Base-by-base conservation (phyloP, 805 yeast species). In the Schwanniomyces polymorphus region DNA sequence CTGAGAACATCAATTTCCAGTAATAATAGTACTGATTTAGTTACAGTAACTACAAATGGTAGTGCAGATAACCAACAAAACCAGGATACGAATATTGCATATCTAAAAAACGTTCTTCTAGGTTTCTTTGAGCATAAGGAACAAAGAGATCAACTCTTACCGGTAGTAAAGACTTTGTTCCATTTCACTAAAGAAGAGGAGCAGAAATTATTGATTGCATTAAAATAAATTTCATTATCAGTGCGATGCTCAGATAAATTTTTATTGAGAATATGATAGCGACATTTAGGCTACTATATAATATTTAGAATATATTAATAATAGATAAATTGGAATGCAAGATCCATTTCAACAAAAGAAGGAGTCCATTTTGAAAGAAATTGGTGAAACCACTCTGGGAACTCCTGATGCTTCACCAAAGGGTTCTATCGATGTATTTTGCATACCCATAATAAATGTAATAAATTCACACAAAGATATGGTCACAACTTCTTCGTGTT, bases 51-150 rank as follows among this genome's bases (percentile, higher is more conserved):
- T 1, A 51, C 45, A 31, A 26, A 38, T 11, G 51, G 57, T 3
- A 21, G 37, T 14, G 51, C 46, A 16, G 51, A 44, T 6, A 23
- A 63, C 67, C 16, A 44, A 38, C 25, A 41, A 10, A 50, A 44
- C 17, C 14, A 49, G 39, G 39, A 31, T 33, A 45, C 58, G 2
- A 57, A 54, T 42, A 74, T 85, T 17, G 88, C 95, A 10, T 92
- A 92, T 61, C 76, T 91, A 43, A 88, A 88, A 63, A 94, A 94
- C 61, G 97, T 92, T 2, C 65, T 92, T n/a, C 70, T 92, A 2
- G 97, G 97, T 2, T 94, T 87, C 62, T 67, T 94, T 45, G 97
- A 91, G 59, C 97, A 88, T 61, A 87, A 80, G 59, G 99, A 92
- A n/a, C 97, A 91, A 65, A 76, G 98, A 49, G 82, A 76, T 26